Evolutionary conservation across 805 yeast species (phyloP).

Genomic region (Metschnikowia gelsemii): DNA sequence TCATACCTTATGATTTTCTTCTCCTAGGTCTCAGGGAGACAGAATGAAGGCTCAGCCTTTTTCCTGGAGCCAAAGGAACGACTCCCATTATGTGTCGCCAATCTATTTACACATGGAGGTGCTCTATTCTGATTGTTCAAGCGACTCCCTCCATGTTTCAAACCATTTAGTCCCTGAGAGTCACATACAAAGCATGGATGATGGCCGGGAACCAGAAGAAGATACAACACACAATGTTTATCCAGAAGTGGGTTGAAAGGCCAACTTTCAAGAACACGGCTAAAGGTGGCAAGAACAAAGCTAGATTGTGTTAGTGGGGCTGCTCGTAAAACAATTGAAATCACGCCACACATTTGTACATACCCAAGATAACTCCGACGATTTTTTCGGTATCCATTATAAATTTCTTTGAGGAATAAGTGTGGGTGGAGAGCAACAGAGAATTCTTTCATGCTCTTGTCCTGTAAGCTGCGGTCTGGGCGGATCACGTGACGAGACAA

Average conservation of each 20-base stretch:
- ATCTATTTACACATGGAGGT: no score
- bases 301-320: constrained; percentile 31
- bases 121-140: no score
- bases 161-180: constrained; percentile 27
- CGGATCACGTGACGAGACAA: background rate
- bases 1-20: no score
- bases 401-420: background rate
- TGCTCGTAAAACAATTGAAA: background rate
- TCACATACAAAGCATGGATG: constrained; percentile 70
- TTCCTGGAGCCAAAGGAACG: no score
- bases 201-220: constrained; percentile 79
- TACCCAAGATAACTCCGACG: constrained; percentile 38
- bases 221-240: constrained; percentile 61
- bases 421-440: background rate
- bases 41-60: no score
- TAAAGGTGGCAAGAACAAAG: constrained; percentile 70
- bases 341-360: constrained; percentile 11
- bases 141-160: background rate
- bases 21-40: no score
- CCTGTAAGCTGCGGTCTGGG: no score
- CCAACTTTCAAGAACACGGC: constrained; percentile 74
- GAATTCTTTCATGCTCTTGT: no score
- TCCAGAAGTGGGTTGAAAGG: constrained; percentile 59
- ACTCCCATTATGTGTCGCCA: no score
- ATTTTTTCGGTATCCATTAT: constrained; percentile 43